Evolutionary conservation across 192 early-diverging fungal genomes (phyloP).

Genomic region (Linnemannia hyalina): DNA sequence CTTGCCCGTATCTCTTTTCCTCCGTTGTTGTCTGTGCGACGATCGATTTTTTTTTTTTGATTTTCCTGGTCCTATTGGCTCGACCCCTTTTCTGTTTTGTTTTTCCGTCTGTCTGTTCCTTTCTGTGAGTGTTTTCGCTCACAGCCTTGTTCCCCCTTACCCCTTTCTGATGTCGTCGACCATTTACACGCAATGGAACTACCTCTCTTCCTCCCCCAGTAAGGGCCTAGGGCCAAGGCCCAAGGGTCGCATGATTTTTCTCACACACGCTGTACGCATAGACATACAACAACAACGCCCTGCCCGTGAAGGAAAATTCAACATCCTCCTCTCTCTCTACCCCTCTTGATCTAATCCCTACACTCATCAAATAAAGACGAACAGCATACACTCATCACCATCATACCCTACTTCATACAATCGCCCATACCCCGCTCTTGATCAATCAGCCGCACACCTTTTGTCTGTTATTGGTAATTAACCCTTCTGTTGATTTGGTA

Average conservation of each 20-base stretch:
- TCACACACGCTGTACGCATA: neutral
- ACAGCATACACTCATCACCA: neutral
- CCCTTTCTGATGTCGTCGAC: neutral
- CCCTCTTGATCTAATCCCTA: neutral
- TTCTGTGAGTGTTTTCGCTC: neutral
- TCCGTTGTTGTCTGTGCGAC: neutral
- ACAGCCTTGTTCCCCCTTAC: neutral
- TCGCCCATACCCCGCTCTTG: too few species aligned
- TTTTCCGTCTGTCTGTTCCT: neutral
- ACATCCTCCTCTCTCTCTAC: neutral
- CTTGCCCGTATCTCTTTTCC: neutral
- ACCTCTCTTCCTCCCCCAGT: too few species aligned
- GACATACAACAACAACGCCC: neutral
- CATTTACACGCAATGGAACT: neutral
- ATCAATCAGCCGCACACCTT: neutral
- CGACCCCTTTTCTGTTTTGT: neutral
- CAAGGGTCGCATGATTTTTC: neutral
- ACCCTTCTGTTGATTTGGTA: neutral
- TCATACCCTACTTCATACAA: neutral
- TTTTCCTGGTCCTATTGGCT: neutral
- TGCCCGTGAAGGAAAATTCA: neutral
- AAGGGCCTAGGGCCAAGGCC: too few species aligned
- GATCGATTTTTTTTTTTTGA: neutral
- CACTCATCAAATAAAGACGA: neutral
- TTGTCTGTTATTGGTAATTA: neutral